Percentiles rank a stretch among this genome's conserved stretches.
These are phyloP conservation scores for Emmonsiellopsis sp. DNA, from an alignment of 2,329 filamentous ascomycete genomes.

Conservation along the genomic window DNA sequence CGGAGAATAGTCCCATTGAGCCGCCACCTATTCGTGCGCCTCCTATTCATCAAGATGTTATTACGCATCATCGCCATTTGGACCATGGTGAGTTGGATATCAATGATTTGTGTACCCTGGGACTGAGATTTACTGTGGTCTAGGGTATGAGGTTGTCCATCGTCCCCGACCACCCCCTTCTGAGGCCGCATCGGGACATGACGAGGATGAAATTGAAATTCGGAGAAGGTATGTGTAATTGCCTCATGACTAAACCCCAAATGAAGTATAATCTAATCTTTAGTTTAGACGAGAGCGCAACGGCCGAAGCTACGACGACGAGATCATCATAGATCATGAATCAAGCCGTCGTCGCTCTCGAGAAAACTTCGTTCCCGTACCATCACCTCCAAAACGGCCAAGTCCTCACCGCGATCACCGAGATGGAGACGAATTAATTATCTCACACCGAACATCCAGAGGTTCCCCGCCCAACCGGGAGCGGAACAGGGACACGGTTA, in stretches of 20 bases:
- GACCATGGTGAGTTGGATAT: constrained; percentile 57
- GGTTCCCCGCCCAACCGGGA: constrained; percentile 20
- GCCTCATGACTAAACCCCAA: constrained; percentile 16
- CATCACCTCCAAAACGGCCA: constrained; percentile 28
- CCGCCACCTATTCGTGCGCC: constrained; percentile 63
- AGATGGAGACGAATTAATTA: constrained; percentile 16
- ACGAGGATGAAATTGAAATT: constrained; percentile 48
- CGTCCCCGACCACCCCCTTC: constrained; percentile 21
- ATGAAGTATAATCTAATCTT: constrained; percentile 25
- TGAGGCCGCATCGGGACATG: constrained; percentile 22
- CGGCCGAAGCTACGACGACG: constrained; percentile 52
- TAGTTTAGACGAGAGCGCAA: constrained; percentile 32
- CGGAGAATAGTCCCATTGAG: constrained; percentile 45
- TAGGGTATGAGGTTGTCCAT: constrained; percentile 20
- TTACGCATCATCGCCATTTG: constrained; percentile 79
- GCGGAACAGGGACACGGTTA: constrained; percentile 17
- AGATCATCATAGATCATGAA: constrained; percentile 42
- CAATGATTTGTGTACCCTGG: neutral
- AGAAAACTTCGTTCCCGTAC: constrained; percentile 23
- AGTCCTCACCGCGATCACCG: constrained; percentile 11
- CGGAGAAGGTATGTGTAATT: constrained; percentile 38
- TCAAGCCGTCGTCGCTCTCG: constrained; percentile 38
- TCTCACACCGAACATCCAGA: constrained; percentile 10
- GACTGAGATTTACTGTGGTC: neutral
- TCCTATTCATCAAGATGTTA: constrained; percentile 77